Conservation (phyloP, 352 stramenopile genomes). For the Phytopythium kandeliae region DNA sequence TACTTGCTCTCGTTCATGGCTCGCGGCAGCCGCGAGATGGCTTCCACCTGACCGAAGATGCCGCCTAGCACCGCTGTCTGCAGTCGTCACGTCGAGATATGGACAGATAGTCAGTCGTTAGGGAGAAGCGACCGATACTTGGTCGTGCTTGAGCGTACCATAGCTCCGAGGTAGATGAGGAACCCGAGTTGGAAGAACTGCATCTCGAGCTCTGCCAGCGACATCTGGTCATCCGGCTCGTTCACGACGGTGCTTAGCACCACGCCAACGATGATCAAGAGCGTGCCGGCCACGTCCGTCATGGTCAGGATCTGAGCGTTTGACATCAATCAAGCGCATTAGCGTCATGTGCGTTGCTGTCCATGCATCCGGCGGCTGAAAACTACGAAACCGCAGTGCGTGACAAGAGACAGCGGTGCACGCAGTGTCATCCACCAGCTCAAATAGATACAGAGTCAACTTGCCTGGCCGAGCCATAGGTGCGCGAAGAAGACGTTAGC, state of each 20-base stretch:
- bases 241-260: slow-evolving; percentile 80
- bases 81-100: neutral
- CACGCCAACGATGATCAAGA: slow-evolving; percentile 79
- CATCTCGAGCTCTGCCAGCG: slow-evolving; percentile 64
- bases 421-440: neutral
- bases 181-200: slow-evolving; percentile 79
- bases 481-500: slow-evolving; percentile 89
- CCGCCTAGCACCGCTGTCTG: slow-evolving; percentile 51
- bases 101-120: too few relatives aligned
- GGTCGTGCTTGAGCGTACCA: slow-evolving; percentile 38
- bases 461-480: slow-evolving; percentile 69
- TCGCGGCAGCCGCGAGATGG: slow-evolving; percentile 44
- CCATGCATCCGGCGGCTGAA: slow-evolving; percentile 1
- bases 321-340: neutral
- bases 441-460: neutral
- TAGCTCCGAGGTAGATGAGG: slow-evolving; percentile 71
- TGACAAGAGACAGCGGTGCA: neutral
- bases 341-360: neutral
- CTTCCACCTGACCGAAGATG: slow-evolving; percentile 75
- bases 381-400: neutral
- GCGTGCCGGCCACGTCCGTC: slow-evolving; percentile 61
- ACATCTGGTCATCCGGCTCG: slow-evolving; percentile 74
- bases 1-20: slow-evolving; percentile 56
- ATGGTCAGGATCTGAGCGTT: slow-evolving; percentile 52
- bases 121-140: too few relatives aligned